These are phyloP conservation scores for Phyllosticta capitalensis DNA, from an alignment of 2,329 filamentous ascomycete genomes.

Conservation along the genomic window DNA sequence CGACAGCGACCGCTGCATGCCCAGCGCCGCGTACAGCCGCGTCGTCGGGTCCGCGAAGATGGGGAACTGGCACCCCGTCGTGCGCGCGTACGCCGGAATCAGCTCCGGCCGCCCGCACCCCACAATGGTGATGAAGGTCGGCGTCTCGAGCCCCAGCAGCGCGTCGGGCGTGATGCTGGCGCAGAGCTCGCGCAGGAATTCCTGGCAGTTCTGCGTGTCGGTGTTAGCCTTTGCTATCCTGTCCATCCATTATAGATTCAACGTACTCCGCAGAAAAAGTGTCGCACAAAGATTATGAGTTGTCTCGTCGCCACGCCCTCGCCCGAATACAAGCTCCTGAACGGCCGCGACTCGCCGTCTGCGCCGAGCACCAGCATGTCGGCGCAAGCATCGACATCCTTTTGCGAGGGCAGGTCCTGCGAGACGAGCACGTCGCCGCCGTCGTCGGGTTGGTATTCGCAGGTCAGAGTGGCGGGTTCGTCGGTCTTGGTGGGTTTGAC, in stretches of 20 bases:
- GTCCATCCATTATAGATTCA: neutral
- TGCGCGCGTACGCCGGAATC: slow-evolving; percentile 55
- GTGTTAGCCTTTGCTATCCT: neutral
- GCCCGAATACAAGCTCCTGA: slow-evolving; percentile 28
- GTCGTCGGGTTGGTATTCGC: slow-evolving; percentile 16
- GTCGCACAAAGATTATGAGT: slow-evolving; percentile 64
- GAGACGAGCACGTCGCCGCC: slow-evolving; percentile 28
- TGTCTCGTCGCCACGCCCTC: slow-evolving; percentile 37
- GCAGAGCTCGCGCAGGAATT: slow-evolving; percentile 57
- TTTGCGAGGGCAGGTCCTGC: slow-evolving; percentile 25
- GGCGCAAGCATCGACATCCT: slow-evolving; percentile 21
- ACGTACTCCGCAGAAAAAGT: slow-evolving; percentile 73
- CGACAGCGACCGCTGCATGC: slow-evolving; percentile 56
- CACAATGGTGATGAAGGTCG: slow-evolving; percentile 58
- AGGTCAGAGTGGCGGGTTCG: neutral
- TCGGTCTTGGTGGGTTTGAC: neutral
- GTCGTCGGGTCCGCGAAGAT: slow-evolving; percentile 67
- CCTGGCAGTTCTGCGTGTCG: slow-evolving; percentile 57
- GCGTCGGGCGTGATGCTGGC: slow-evolving; percentile 41
- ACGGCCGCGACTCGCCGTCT: slow-evolving; percentile 25
- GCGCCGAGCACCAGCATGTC: slow-evolving; percentile 28
- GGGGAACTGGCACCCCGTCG: slow-evolving; percentile 59
- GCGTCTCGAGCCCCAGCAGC: slow-evolving; percentile 39
- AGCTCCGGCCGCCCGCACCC: slow-evolving; percentile 62
- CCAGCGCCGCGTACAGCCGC: slow-evolving; percentile 56